phyloP scores from a whole-genome alignment of 208 protist genomes.

The Crithidia thermophila region DNA sequence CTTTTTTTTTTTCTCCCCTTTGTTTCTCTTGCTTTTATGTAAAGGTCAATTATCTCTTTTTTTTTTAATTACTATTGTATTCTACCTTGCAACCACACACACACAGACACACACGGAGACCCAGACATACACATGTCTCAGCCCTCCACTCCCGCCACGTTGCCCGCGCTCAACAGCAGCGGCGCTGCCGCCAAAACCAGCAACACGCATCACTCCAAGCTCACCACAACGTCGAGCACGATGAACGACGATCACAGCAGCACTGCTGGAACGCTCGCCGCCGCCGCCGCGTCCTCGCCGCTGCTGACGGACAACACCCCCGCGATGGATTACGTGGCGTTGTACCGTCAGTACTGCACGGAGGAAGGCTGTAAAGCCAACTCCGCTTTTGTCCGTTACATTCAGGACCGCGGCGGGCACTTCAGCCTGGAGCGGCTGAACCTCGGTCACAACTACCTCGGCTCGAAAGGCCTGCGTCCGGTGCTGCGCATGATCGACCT shows the following conservation, averaged over 20 bases:
- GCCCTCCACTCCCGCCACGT: background rate
- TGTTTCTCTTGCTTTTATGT: too few relatives aligned
- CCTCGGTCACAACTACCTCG: constrained; percentile 88
- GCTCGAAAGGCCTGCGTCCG: constrained; percentile 80
- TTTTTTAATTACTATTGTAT: background rate
- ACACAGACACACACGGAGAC: background rate
- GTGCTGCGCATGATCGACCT: constrained; percentile 82
- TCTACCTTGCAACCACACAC: background rate
- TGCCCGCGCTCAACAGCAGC: background rate
- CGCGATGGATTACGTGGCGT: constrained; percentile 41
- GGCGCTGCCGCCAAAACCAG: background rate
- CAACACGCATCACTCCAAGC: background rate
- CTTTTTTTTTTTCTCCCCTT: too few relatives aligned
- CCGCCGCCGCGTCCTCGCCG: constrained; percentile 8
- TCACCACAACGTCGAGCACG: constrained; percentile 8
- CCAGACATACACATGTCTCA: background rate
- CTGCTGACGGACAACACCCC: background rate
- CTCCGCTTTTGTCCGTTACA: constrained; percentile 76
- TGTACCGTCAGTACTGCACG: constrained; percentile 79
- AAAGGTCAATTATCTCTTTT: too few relatives aligned
- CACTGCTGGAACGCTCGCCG: background rate
- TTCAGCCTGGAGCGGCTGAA: constrained; percentile 46
- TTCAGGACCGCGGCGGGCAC: constrained; percentile 37
- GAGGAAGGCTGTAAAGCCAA: constrained; percentile 83
- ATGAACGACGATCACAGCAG: background rate